Conservation (phyloP, 2,329 filamentous ascomycete species). For the Pyrenochaeta sp. region DNA sequence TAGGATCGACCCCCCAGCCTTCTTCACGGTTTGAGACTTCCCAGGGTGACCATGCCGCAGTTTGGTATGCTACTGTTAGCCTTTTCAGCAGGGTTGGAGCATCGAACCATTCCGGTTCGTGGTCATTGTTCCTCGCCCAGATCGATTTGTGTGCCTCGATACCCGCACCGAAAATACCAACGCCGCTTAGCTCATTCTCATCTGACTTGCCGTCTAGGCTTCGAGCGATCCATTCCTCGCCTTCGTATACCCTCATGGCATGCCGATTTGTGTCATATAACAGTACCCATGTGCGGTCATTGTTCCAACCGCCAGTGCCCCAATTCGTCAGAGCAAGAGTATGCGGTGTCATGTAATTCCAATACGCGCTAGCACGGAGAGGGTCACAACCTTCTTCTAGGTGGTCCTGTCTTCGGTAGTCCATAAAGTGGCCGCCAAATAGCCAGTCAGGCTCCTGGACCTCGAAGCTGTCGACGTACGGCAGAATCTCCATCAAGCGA, state of each 20-base stretch:
- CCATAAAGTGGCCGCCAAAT: conserved; percentile 19
- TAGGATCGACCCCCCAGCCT: conserved; percentile 6
- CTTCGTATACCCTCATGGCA: conserved; percentile 19
- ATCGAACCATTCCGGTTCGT: conserved; percentile 9
- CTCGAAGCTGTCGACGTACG: conserved; percentile 18
- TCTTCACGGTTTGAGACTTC: conserved; percentile 13
- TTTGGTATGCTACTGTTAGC: conserved; percentile 16
- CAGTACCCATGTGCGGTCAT: conserved; percentile 15
- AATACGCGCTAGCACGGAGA: not conserved
- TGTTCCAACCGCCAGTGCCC: conserved; percentile 20
- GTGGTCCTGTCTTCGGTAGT: conserved; percentile 16
- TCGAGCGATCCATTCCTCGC: conserved; percentile 9
- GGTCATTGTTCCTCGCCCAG: not conserved
- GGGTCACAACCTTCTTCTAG: conserved; percentile 4
- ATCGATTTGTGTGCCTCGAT: not conserved
- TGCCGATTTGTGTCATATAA: conserved; percentile 21
- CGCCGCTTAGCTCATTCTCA: not conserved
- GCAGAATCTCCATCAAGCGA: conserved; percentile 24
- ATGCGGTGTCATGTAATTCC: conserved; percentile 11
- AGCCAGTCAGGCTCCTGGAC: conserved; percentile 17
- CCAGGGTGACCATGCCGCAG: conserved; percentile 22
- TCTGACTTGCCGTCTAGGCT: not conserved
- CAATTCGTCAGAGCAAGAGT: conserved; percentile 17
- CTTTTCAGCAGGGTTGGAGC: conserved; percentile 15
- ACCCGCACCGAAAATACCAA: conserved; percentile 1